These are phyloP conservation scores for Aspergillus conjunctus DNA, from an alignment of 495 filamentous ascomycete species.

Conservation along the genomic window DNA sequence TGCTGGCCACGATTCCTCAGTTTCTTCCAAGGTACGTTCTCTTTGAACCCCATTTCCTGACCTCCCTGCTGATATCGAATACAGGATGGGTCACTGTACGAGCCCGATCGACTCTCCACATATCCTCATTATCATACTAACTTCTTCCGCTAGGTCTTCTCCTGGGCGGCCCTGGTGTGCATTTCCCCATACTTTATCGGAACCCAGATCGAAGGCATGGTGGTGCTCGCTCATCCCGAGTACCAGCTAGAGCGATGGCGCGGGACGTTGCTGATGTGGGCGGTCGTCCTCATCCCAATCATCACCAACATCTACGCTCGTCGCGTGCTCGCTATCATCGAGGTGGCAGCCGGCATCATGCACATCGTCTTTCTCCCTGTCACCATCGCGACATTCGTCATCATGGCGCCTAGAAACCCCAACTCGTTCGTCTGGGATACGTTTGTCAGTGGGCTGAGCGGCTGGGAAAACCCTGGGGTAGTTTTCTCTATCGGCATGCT, in stretches of 20 bases:
- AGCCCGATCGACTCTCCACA: background rate
- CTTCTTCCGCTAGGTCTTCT: constrained; percentile 37
- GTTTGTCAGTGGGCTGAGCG: constrained; percentile 46
- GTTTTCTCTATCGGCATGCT: constrained; percentile 45
- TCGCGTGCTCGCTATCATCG: constrained; percentile 48
- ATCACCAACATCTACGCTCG: constrained; percentile 48
- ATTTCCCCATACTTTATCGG: constrained; percentile 52
- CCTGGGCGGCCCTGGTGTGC: constrained; percentile 46
- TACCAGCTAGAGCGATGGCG: constrained; percentile 50
- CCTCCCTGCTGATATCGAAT: background rate
- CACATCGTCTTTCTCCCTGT: constrained; percentile 52
- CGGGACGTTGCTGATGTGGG: constrained; percentile 53
- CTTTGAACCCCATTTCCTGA: constrained; percentile 30
- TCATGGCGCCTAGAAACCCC: constrained; percentile 47
- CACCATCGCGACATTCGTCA: constrained; percentile 45
- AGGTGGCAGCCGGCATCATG: constrained; percentile 49
- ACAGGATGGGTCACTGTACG: constrained; percentile 38
- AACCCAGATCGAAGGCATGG: constrained; percentile 49
- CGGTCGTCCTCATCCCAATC: constrained; percentile 40
- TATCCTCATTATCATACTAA: constrained; percentile 37
- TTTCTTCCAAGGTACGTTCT: constrained; percentile 45
- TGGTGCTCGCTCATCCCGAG: constrained; percentile 43
- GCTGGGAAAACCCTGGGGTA: constrained; percentile 44
- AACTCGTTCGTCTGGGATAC: constrained; percentile 48
- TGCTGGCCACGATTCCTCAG: constrained; percentile 40